Base-by-base conservation (phyloP, 2,329 filamentous ascomycete species). In the Aspergillus brunneoviolaceus region DNA sequence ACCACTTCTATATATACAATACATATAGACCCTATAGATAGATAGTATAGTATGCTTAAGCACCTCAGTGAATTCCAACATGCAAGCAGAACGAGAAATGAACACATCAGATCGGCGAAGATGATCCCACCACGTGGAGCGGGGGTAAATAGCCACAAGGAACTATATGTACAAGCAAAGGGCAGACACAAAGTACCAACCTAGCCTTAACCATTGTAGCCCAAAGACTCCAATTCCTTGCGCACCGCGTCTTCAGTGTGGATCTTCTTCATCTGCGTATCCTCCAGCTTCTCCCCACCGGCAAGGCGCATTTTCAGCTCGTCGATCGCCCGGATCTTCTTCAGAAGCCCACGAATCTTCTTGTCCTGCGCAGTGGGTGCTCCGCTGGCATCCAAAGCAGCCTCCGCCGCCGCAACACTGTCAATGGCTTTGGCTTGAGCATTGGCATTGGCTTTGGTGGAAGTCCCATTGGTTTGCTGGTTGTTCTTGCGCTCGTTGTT, bases 261-360 rank as follows among this genome's bases (percentile, higher is more conserved):
- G 69, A 99, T 99, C 85, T 99, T 99, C 84, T 96, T 96, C 78
- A 99, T 87, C 80, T 99, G 95, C 33, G 95, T 99, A 72, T 97
- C 94, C 80, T 99, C 95, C 62, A 99, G 81, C 83, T 97, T 98
- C 83, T 99, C 95, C 5, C 94, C 94, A 35, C 89, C 89, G 2
- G 94, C 95, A 67, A 93, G 87, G 59, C 95, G 87, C 93, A 98
- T 97, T 82, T 98, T 96, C 63, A 99, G 81, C 75, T 99, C 95
- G 74, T 99, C 95, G 72, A 99, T 99, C 11, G 95, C 95, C 21
- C 95, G 87, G 63, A 99, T 90, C 85, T 99, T 99, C 86, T 99
- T 99, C 75, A 96, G 84, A 63, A 99, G 83, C 61, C 91, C 91
- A 58, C 95, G 85, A 63, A 97, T 86, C 82, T 98, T 99, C 87